Conservation (phyloP, 2,329 filamentous ascomycete species). For the Exophiala aquamarina region DNA sequence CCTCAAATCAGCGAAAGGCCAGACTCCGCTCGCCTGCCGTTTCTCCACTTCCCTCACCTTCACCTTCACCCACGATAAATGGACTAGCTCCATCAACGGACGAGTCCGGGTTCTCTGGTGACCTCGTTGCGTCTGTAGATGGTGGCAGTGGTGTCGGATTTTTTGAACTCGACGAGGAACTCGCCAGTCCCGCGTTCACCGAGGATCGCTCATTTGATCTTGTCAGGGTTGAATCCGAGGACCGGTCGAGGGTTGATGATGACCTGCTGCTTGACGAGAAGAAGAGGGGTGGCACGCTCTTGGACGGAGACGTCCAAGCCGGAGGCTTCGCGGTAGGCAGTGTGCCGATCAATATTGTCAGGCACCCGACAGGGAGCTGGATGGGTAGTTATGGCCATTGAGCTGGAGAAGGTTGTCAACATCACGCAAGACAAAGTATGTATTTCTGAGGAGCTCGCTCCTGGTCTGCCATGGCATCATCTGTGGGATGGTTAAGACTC, state of each 20-base stretch:
- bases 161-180: conserved; percentile 29
- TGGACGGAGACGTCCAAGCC: background rate
- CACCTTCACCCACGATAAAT: conserved; percentile 19
- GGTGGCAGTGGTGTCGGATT: conserved; percentile 26
- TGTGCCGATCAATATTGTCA: conserved; percentile 27
- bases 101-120: conserved; percentile 16
- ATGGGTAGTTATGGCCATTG: conserved; percentile 27
- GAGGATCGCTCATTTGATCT: conserved; percentile 11
- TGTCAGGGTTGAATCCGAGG: conserved; percentile 6
- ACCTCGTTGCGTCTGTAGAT: conserved; percentile 11
- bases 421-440: too few species aligned
- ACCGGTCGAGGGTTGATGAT: conserved; percentile 1
- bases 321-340: conserved; percentile 16
- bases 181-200: conserved; percentile 20
- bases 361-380: conserved; percentile 20
- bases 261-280: background rate
- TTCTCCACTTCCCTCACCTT: conserved; percentile 20
- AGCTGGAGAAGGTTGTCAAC: too few species aligned
- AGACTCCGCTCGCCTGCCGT: conserved; percentile 13
- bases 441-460: too few species aligned
- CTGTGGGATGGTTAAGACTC: too few species aligned
- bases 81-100: conserved; percentile 11
- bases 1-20: conserved; percentile 6
- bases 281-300: background rate
- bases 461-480: too few species aligned